These are phyloP conservation scores for Rhizoclosmatium globosum DNA, from an alignment of 192 early-diverging fungal genomes.

Conservation along the genomic window DNA sequence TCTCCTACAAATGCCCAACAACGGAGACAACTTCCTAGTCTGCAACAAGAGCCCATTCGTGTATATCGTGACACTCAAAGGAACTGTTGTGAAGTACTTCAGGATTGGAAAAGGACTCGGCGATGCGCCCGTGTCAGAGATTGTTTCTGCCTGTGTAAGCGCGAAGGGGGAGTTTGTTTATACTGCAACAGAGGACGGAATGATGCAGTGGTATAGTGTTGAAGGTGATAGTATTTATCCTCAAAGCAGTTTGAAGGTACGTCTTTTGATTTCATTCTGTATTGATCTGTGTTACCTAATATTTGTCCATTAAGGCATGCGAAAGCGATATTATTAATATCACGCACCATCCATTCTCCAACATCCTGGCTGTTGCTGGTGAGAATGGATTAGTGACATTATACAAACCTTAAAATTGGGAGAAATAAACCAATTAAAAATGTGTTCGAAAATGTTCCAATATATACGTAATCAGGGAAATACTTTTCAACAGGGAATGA, in stretches of 20 bases:
- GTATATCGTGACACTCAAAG: constrained; percentile 70
- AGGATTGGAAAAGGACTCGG: constrained; percentile 34
- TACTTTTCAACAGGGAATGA: too few relatives aligned
- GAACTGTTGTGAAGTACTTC: constrained; percentile 44
- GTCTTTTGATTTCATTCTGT: background rate
- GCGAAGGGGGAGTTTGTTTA: constrained; percentile 87
- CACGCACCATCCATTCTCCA: constrained; percentile 83
- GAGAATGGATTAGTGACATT: constrained; percentile 64
- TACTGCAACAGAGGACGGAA: constrained; percentile 74
- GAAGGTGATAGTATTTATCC: constrained; percentile 61
- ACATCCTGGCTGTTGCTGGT: constrained; percentile 73
- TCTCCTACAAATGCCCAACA: constrained; percentile 70
- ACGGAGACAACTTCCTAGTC: constrained; percentile 73
- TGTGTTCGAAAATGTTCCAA: too few relatives aligned
- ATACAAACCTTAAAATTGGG: background rate
- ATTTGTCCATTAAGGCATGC: constrained; percentile 47
- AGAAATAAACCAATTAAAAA: background rate
- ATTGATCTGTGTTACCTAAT: background rate
- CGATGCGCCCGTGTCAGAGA: constrained; percentile 52
- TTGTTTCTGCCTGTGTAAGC: constrained; percentile 67
- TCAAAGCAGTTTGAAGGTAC: constrained; percentile 18
- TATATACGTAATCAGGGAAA: too few relatives aligned
- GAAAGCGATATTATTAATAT: constrained; percentile 81
- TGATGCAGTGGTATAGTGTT: constrained; percentile 72
- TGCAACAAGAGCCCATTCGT: constrained; percentile 80